phyloP scores from a whole-genome alignment of 2,329 filamentous ascomycete genomes.

The Verticillium longisporum region DNA sequence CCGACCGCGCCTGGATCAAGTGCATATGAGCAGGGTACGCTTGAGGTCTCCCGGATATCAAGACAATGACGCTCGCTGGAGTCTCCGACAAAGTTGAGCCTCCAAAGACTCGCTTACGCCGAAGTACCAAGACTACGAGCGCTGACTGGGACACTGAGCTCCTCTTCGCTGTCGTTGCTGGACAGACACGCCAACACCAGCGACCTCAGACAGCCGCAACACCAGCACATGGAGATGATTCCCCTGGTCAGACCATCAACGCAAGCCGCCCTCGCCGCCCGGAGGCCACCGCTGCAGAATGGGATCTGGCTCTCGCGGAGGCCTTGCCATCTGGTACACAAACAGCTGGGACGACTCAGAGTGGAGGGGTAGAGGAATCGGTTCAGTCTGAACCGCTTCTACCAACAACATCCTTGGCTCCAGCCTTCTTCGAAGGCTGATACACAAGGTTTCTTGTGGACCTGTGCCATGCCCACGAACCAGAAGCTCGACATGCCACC shows the following conservation, averaged over 20 bases:
- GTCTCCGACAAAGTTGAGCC: not conserved
- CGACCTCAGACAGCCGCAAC: slow-evolving; percentile 1
- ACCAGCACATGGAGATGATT: slow-evolving; percentile 8
- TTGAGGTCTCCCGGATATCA: not conserved
- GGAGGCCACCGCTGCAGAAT: slow-evolving; percentile 20
- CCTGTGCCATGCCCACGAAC: not conserved
- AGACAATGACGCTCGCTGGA: not conserved
- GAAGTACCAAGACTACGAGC: slow-evolving; percentile 1
- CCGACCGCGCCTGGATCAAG: not conserved
- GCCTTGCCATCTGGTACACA: slow-evolving; percentile 24
- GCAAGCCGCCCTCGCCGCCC: slow-evolving; percentile 10
- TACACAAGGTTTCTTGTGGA: not conserved
- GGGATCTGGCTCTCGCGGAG: slow-evolving; percentile 30
- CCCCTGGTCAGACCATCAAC: slow-evolving; percentile 7
- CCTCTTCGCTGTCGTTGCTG: slow-evolving; percentile 3
- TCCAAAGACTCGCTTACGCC: not conserved
- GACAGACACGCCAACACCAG: not conserved
- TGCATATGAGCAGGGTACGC: not conserved
- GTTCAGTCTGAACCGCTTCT: not conserved
- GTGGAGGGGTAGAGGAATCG: not conserved
- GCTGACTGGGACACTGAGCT: slow-evolving; percentile 12
- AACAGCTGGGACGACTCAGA: not conserved
- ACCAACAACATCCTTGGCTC: not conserved
- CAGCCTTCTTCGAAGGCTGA: not conserved
- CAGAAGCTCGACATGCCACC: not conserved